Evolutionary conservation across 1,284 basidiomycete species (phyloP), one percentile per base, ranked within the genome.

Genomic region (Fomes fomentarius): DNA sequence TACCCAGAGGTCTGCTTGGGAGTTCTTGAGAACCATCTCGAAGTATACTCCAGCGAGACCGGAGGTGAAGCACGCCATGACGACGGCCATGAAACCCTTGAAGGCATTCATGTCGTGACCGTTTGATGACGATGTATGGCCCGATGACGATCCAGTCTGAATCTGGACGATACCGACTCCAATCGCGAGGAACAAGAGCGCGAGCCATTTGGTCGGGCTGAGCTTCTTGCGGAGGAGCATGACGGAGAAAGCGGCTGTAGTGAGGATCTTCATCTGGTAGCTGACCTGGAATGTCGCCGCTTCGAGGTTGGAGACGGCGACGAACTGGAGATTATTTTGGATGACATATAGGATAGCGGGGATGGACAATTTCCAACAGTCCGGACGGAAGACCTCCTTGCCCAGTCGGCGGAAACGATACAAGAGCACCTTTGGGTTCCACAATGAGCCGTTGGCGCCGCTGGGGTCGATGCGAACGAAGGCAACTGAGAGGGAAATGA

Each of bases 201-300:
- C 85, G 28, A 90, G 71, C 95, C 95, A 98, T 70, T 96, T 94
- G 21, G 80, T 78, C 1, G 80, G 72, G 15, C 78, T 81, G 38
- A 98, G 77, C 56, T 83, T 83, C 68, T 83, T 92, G 47, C 92
- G 82, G 5, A 98, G 81, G 47, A 98, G 78, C 5, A 87, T 65
- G 47, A 96, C 94, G 46, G 91, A 94, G 74, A 96, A 97, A 50
- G 90, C 91, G 21, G 95, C 95, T 10, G 95, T 98, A 26, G 95
- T 97, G 61, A 97, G 82, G 66, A 97, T 96, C 76, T 96, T 95
- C 92, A 94, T 94, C 74, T 95, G 93, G 72, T 95, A 95, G 25
- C 89, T 90, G 60, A 95, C 91, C 66, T 93, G 91, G 75, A 96
- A 97, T 4, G 93, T 93, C 11, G 94, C 93, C 41, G 93, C 93